Percentiles rank a stretch among this genome's conserved stretches.
Conservation (phyloP, 2,329 filamentous ascomycete genomes). For the Diaporthe vaccinii region DNA sequence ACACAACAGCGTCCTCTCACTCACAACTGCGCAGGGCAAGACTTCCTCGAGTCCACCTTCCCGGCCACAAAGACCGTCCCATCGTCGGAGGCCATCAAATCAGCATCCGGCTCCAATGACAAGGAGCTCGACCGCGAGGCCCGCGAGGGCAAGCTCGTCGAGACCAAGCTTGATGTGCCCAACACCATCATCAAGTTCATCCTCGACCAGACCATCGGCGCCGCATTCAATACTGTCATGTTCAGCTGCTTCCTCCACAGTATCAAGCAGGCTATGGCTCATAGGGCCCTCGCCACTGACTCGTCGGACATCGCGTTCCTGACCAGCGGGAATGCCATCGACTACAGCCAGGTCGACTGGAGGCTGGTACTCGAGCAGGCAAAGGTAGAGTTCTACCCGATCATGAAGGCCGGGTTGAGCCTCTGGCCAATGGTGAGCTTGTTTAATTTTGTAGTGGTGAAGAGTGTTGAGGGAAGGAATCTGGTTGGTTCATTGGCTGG, state of each 20-base stretch:
- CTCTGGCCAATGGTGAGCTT: constrained; percentile 78
- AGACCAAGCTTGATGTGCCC: constrained; percentile 68
- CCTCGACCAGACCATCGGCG: constrained; percentile 78
- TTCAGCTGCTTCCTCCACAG: constrained; percentile 73
- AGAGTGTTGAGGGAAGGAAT: constrained; percentile 75
- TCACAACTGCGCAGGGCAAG: constrained; percentile 69
- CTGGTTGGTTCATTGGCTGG: constrained; percentile 77
- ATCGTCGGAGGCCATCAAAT: constrained; percentile 53
- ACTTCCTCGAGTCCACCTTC: constrained; percentile 80
- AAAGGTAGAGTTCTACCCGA: constrained; percentile 70
- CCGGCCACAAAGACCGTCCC: constrained; percentile 72
- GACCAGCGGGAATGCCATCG: constrained; percentile 55
- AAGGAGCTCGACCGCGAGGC: constrained; percentile 62
- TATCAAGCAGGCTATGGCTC: constrained; percentile 64
- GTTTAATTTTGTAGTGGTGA: constrained; percentile 74
- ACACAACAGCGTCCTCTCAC: not conserved
- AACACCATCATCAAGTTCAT: constrained; percentile 78
- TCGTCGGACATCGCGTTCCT: constrained; percentile 50
- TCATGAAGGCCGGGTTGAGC: constrained; percentile 78
- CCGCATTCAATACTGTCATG: constrained; percentile 73
- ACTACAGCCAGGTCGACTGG: constrained; percentile 62
- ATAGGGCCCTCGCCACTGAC: constrained; percentile 51
- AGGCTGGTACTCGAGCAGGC: constrained; percentile 57
- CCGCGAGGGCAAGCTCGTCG: constrained; percentile 55
- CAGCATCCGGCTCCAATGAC: constrained; percentile 56